Conservation (phyloP, 495 filamentous ascomycete species). For the Penicillium desertorum region DNA sequence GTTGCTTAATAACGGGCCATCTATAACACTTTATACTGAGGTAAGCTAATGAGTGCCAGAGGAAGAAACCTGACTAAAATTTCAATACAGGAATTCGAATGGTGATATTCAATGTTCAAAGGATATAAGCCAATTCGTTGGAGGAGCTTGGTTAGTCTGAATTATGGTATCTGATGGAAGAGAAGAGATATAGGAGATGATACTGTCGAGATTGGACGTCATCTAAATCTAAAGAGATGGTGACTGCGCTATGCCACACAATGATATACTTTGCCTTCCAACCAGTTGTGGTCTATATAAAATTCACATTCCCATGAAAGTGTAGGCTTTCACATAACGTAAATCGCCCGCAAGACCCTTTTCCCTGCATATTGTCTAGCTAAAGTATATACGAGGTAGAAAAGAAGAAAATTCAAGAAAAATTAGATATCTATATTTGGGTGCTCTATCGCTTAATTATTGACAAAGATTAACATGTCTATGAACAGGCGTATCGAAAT, state of each 20-base stretch:
- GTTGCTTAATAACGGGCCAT: background rate
- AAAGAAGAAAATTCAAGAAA: background rate
- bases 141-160: background rate
- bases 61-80: background rate
- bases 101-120: background rate
- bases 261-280: background rate
- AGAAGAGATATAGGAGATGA: background rate
- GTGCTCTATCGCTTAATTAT: conserved; percentile 11
- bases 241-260: background rate
- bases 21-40: conserved; percentile 9
- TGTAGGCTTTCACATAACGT: background rate
- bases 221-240: background rate
- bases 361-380: too few species aligned
- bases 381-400: background rate
- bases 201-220: background rate
- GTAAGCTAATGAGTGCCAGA: background rate
- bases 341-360: background rate
- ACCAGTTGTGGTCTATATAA: background rate
- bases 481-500: conserved; percentile 3
- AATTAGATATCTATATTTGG: background rate
- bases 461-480: conserved; percentile 8
- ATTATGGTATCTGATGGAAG: background rate
- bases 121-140: too few species aligned
- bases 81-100: background rate
- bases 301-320: background rate